Evolutionary conservation across 306 rosid genomes (phyloP), one percentile per base, ranked within the genome.

Genomic region (Chamaecrista fasciculata): DNA sequence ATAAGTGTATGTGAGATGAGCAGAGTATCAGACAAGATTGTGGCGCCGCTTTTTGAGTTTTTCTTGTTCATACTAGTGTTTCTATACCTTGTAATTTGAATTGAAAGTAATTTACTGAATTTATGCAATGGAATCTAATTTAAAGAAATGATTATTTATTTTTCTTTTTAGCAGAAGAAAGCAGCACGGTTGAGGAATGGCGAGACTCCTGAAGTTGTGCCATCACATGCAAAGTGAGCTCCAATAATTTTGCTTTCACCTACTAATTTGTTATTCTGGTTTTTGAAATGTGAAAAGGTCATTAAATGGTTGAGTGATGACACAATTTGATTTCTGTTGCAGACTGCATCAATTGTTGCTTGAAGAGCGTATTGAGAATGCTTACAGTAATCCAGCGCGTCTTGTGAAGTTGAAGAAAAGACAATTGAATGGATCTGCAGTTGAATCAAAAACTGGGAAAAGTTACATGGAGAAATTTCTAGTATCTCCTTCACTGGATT

Each of bases 261-360:
- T 73, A 44, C 44, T 53, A 46, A 62, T 66, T 71, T 47, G 66
- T 67, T 80, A 42, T 48, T 33, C 49, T 68, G 40, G 39, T 61
- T 62, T 72, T 67, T 43, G 19, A 18, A 74, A 37, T 71, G 59
- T 48, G 55, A 34, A 74, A 52, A 33, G 21, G 40, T 55, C 50
- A 43, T 65, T 70, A 66, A 75, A 37, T 76, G 56, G 23, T 80
- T 84, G 68, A 77, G 58, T 71, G 75, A 51, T 66, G 55, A 72
- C 63, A 74, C 23, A 76, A 74, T 57, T 66, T 67, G 5, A 53
- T 69, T 78, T 64, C 46, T 23, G n/a, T 69, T 72, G 73, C 86
- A 95, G 99, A 83, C 76, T 95, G 79, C 97, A 95, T 70, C 95
- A 95, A 62, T 84, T 95, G 84, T 87, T 95, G 77, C 81, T 86